Conservation (phyloP, 805 yeast species). For the Wickerhamiella galacta region DNA sequence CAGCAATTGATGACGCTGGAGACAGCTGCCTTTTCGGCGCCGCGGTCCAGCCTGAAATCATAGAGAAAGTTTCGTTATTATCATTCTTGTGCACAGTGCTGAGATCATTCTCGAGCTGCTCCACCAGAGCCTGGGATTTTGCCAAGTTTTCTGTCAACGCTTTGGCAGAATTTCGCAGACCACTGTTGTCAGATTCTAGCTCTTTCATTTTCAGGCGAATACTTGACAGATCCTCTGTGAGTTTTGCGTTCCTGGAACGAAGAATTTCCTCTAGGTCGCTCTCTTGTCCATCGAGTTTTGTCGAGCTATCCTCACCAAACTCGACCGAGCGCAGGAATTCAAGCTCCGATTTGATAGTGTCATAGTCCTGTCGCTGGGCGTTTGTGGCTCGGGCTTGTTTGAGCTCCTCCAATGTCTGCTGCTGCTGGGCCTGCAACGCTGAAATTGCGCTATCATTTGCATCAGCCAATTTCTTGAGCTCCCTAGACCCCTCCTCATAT, state of each 20-base stretch:
- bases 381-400: slow-evolving; percentile 4
- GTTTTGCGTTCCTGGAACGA: slow-evolving; percentile 4
- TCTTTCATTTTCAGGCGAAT: slow-evolving; percentile 25
- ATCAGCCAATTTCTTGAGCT: slow-evolving; percentile 1
- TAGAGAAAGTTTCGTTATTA: slow-evolving; percentile 18
- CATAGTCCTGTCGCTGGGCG: slow-evolving; percentile 37
- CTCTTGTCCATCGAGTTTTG: too few species aligned
- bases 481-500: slow-evolving; percentile 7
- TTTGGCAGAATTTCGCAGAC: slow-evolving; percentile 16
- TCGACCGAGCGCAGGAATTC: slow-evolving; percentile 52
- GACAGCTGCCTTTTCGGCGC: slow-evolving; percentile 25
- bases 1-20: slow-evolving; percentile 19
- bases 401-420: slow-evolving; percentile 4
- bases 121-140: slow-evolving; percentile 31
- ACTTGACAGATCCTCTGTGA: slow-evolving; percentile 7
- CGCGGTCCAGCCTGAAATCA: slow-evolving; percentile 23
- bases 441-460: neutral
- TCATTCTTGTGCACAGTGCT: slow-evolving; percentile 14
- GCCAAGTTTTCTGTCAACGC: slow-evolving; percentile 17
- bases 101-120: slow-evolving; percentile 59
- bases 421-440: slow-evolving; percentile 2
- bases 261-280: slow-evolving; percentile 2
- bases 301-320: slow-evolving; percentile 22
- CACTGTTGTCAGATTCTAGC: slow-evolving; percentile 29
- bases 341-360: slow-evolving; percentile 57